Conservation (phyloP, 495 filamentous ascomycete genomes). For the Penicillium parvum region DNA sequence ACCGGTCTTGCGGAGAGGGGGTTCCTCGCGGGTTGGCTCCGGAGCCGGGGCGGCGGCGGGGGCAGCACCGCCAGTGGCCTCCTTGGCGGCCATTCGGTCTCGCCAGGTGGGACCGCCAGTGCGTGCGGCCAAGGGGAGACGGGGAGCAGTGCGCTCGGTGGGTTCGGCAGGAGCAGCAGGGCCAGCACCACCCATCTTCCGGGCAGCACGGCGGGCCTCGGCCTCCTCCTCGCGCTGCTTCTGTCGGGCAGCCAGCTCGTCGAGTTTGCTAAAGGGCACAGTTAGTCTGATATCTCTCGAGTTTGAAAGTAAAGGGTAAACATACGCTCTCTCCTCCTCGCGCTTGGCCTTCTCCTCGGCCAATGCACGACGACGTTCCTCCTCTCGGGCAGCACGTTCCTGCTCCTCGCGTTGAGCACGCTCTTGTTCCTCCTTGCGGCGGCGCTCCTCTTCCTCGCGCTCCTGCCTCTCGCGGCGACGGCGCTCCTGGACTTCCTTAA, state of each 20-base stretch:
- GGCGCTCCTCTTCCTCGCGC: slow-evolving; percentile 74
- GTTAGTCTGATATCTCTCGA: slow-evolving; percentile 15
- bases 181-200: slow-evolving; percentile 33
- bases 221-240: slow-evolving; percentile 66
- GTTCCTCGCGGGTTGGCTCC: slow-evolving; percentile 29
- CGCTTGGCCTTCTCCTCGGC: slow-evolving; percentile 73
- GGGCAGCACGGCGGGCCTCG: slow-evolving; percentile 51
- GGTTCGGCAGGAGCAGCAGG: slow-evolving; percentile 49
- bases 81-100: slow-evolving; percentile 73
- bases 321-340: slow-evolving; percentile 77
- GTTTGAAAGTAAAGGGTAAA: slow-evolving; percentile 10
- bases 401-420: slow-evolving; percentile 71
- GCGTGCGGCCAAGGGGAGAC: slow-evolving; percentile 56
- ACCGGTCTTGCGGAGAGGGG: slow-evolving; percentile 31
- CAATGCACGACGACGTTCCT: slow-evolving; percentile 58
- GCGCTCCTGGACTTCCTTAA: slow-evolving; percentile 76
- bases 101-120: slow-evolving; percentile 67
- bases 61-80: slow-evolving; percentile 32
- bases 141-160: slow-evolving; percentile 58
- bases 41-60: slow-evolving; percentile 22
- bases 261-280: slow-evolving; percentile 49
- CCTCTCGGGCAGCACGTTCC: slow-evolving; percentile 69
- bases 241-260: slow-evolving; percentile 61
- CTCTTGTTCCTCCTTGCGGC: slow-evolving; percentile 78
- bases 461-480: slow-evolving; percentile 70